Evolutionary conservation across 306 rosid genomes (phyloP).

Genomic region (Hippophae tibetana): DNA sequence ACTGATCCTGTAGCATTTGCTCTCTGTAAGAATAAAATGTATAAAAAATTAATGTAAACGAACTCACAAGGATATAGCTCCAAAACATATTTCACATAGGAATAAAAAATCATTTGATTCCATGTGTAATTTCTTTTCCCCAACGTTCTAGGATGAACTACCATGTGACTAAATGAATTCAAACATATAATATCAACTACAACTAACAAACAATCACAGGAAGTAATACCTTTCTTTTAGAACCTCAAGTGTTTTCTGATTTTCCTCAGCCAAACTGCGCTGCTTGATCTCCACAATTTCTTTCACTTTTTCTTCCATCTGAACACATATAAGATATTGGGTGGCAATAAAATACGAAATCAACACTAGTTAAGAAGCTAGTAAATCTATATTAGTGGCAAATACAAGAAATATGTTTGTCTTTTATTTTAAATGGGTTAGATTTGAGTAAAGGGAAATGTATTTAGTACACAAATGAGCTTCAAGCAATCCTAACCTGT

Average conservation of each 20-base stretch:
- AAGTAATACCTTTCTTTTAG: slow-evolving; percentile 68
- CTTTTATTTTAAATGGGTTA: too few species aligned
- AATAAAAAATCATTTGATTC: slow-evolving; percentile 8
- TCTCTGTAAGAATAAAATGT: slow-evolving; percentile 49
- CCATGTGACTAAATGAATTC: neutral
- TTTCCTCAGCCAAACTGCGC: slow-evolving; percentile 94
- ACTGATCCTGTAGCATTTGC: slow-evolving; percentile 78
- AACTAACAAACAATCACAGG: slow-evolving; percentile 13
- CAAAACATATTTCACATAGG: slow-evolving; percentile 1
- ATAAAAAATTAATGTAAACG: slow-evolving; percentile 7
- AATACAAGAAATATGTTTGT: neutral
- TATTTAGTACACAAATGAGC: neutral
- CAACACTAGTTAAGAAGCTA: neutral
- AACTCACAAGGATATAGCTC: slow-evolving; percentile 11
- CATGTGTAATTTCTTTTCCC: neutral
- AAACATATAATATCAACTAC: neutral
- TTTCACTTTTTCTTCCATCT: slow-evolving; percentile 98
- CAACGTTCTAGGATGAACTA: slow-evolving; percentile 1
- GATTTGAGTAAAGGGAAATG: too few species aligned
- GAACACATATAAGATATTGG: slow-evolving; percentile 18
- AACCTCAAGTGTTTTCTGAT: slow-evolving; percentile 82
- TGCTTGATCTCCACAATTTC: slow-evolving; percentile 97
- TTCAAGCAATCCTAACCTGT: slow-evolving; percentile 46
- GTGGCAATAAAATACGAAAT: slow-evolving; percentile 14
- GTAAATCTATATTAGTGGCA: neutral